Evolutionary conservation across 2,329 filamentous ascomycete species (phyloP), one percentile per base, ranked within the genome.

Genomic region (Fusarium humuli): DNA sequence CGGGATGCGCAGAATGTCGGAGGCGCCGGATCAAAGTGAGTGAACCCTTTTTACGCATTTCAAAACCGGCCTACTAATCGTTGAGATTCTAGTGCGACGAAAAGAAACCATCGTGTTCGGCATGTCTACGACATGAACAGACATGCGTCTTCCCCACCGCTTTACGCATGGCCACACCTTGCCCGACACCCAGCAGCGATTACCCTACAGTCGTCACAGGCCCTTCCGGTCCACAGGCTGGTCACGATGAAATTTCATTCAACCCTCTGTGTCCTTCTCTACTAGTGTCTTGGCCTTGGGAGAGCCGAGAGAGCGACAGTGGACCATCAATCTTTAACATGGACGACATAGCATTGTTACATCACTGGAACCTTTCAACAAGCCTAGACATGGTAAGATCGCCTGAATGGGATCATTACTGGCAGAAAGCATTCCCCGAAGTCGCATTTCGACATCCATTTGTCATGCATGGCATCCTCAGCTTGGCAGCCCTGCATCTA

Each of bases 21-120:
- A 47, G 45, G 53, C 53, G 53, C 10, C 41, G 53, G 8, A 32
- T 56, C 18, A 47, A 56, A 42, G 53, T 42, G 47, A 13, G 53
- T 56, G 29, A 30, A 30, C 11, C 20, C 20, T 12, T 8, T 20
- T 1, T 22, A 22, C 22, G 22, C 22, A 22, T 22, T 22, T 22
- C 13, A 11, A 9, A 30, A 5, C 3, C 9, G 5, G 7, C 34
- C 10, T 13, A 12, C 12, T 4, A 13, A 30, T 14, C 6, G 12
- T 18, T 14, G 18, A 13, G 2, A 18, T 1, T 18, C 5, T 25
- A 56, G 53, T 56, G 53, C 27, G 53, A 56, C 1, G 53, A 56
- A 7, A 56, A 47, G 4, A 47, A 20, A 34, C 53, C 53, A 13
- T 25, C 22, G 0, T 56, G 53, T 20, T 37, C 53, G 4, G 53